phyloP scores from a whole-genome alignment of 2,329 filamentous ascomycete species.

The Hawksworthiomyces lignivorus region DNA sequence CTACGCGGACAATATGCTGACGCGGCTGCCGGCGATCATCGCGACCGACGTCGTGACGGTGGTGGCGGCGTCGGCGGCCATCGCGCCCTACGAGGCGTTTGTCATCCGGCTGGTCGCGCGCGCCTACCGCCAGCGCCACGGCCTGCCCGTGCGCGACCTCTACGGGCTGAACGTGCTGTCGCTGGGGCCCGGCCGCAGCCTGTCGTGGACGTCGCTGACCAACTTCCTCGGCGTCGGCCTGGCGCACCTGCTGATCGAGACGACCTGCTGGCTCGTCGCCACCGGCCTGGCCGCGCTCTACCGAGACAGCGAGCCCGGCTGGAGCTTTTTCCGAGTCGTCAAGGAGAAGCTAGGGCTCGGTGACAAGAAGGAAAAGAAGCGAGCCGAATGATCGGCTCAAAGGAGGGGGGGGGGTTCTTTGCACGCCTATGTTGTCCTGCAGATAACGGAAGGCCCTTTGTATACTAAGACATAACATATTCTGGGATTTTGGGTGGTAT shows the following conservation, averaged over 20 bases:
- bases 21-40: constrained; percentile 39
- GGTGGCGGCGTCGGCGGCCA: constrained; percentile 32
- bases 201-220: constrained; percentile 31
- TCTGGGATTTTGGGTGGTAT: no score
- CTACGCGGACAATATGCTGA: constrained; percentile 37
- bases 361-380: no score
- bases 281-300: constrained; percentile 23
- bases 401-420: no score
- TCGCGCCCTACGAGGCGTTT: constrained; percentile 40
- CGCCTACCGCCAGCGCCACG: constrained; percentile 30
- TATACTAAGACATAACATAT: no score
- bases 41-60: constrained; percentile 41
- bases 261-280: constrained; percentile 37
- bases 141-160: constrained; percentile 32
- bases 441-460: no score
- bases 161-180: constrained; percentile 28
- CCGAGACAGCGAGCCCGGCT: constrained; percentile 10
- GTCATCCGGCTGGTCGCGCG: constrained; percentile 37
- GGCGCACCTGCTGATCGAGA: constrained; percentile 34
- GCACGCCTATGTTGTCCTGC: no score
- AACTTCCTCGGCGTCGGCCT: constrained; percentile 42
- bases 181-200: constrained; percentile 13
- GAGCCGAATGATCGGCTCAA: no score
- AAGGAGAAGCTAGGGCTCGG: constrained; percentile 19
- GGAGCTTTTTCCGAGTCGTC: constrained; percentile 12